Percentiles rank a stretch among this genome's conserved stretches.
phyloP scores from a whole-genome alignment of 192 early-diverging fungal genomes.

The Hyaloraphidium curvatum region DNA sequence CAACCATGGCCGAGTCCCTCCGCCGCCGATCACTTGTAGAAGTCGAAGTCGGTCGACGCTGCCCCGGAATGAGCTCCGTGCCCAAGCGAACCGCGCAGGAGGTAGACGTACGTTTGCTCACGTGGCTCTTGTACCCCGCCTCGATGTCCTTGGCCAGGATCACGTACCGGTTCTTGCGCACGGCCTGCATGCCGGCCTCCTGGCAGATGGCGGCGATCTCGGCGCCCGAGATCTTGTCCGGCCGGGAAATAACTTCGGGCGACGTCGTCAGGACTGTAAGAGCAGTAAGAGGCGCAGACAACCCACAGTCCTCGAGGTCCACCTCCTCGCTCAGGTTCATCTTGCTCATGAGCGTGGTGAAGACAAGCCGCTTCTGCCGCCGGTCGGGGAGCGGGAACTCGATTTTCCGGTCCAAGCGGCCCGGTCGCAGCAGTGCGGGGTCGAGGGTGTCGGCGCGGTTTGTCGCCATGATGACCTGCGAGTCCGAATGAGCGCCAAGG shows the following conservation, averaged over 20 bases:
- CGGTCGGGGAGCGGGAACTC: slow-evolving; percentile 97
- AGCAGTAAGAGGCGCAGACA: background rate
- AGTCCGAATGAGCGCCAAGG: no score
- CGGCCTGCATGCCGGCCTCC: slow-evolving; percentile 95
- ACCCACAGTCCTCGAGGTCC: slow-evolving; percentile 87
- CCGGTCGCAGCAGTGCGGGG: slow-evolving; percentile 89
- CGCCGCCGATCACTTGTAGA: slow-evolving; percentile 95
- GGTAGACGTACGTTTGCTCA: slow-evolving; percentile 5
- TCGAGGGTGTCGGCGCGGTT: slow-evolving; percentile 95
- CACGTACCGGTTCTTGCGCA: slow-evolving; percentile 93
- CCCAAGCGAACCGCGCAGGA: background rate
- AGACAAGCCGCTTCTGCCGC: slow-evolving; percentile 91
- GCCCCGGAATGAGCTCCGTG: slow-evolving; percentile 94
- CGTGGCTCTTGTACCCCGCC: slow-evolving; percentile 36
- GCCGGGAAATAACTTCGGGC: slow-evolving; percentile 65
- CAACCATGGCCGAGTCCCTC: no score
- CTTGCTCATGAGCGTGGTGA: slow-evolving; percentile 81
- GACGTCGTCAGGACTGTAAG: background rate
- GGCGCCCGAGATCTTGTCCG: slow-evolving; percentile 91
- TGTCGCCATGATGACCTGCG: slow-evolving; percentile 92
- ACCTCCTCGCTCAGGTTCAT: slow-evolving; percentile 98
- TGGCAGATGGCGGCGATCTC: slow-evolving; percentile 97
- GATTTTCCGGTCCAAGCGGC: slow-evolving; percentile 93
- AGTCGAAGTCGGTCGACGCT: slow-evolving; percentile 82
- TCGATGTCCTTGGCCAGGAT: slow-evolving; percentile 88